Evolutionary conservation across 2,329 filamentous ascomycete species (phyloP).

Genomic region (Ascochyta rabiei): DNA sequence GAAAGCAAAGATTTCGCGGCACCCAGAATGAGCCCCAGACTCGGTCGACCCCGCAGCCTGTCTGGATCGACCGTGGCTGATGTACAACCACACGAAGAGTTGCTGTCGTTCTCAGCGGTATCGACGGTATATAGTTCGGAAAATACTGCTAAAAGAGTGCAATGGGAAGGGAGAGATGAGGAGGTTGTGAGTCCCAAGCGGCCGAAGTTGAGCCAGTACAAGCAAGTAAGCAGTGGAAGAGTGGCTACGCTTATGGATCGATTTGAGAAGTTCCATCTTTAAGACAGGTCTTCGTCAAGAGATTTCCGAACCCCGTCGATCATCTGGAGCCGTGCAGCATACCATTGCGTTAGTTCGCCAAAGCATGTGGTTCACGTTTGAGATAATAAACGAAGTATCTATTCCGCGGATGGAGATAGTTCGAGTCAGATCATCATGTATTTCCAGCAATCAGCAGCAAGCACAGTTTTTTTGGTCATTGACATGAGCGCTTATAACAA

Average conservation of each 20-base stretch:
- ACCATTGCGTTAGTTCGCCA: no score
- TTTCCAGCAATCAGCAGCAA: no score
- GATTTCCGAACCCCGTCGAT: no score
- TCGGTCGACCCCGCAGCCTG: constrained; percentile 1
- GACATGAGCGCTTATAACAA: no score
- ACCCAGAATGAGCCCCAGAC: not conserved
- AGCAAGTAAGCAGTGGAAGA: constrained; percentile 8
- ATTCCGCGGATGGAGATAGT: no score
- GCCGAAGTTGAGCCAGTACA: constrained; percentile 2
- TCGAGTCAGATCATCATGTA: no score
- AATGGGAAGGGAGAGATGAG: not conserved
- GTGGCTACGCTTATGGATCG: constrained; percentile 11
- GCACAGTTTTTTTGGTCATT: no score
- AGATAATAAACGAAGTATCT: no score
- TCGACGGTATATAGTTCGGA: not conserved
- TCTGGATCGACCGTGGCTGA: constrained; percentile 10
- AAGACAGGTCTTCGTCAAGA: not conserved
- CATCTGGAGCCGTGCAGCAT: no score
- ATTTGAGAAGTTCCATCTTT: constrained; percentile 10
- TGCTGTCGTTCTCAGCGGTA: not conserved
- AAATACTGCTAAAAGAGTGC: not conserved
- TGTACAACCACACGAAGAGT: not conserved
- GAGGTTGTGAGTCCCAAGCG: not conserved
- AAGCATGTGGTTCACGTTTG: no score
- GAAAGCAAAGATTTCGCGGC: not conserved